These are phyloP conservation scores for Prunus armeniaca DNA, from an alignment of 306 rosid genomes.

Conservation along the genomic window DNA sequence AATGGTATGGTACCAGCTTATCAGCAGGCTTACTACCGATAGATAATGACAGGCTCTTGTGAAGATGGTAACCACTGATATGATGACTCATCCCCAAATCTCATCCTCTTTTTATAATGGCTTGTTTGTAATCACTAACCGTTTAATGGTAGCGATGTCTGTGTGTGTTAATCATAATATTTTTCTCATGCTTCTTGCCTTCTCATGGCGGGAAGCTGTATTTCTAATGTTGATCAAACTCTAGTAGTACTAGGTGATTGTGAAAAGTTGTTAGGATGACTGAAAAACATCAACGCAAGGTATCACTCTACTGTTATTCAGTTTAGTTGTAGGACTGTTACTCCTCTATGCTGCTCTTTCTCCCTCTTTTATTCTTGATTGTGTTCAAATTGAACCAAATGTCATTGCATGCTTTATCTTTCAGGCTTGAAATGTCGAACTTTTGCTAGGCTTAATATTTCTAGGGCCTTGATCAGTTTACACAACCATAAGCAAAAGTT, in stretches of 20 bases:
- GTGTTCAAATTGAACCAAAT: constrained; percentile 26
- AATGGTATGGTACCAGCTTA: constrained; percentile 89
- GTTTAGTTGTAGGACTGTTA: constrained; percentile 61
- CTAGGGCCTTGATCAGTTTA: neutral
- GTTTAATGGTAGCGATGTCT: constrained; percentile 86
- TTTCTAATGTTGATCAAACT: constrained; percentile 86
- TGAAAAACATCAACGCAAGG: constrained; percentile 49
- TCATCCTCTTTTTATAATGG: constrained; percentile 68
- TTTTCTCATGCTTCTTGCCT: constrained; percentile 68
- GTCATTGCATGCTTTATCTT: constrained; percentile 1
- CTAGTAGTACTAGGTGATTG: constrained; percentile 89
- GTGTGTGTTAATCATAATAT: constrained; percentile 94
- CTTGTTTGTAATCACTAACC: constrained; percentile 98
- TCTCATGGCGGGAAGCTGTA: constrained; percentile 72
- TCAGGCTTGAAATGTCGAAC: neutral
- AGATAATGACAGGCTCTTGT: constrained; percentile 53
- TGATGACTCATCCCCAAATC: constrained; percentile 50
- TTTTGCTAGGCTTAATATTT: neutral
- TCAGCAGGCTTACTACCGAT: constrained; percentile 99
- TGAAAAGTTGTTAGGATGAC: constrained; percentile 94
- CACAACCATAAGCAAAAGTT: no score
- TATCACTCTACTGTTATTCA: constrained; percentile 44
- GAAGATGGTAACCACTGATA: constrained; percentile 99
- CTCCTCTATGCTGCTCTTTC: constrained; percentile 14
- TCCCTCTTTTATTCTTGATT: constrained; percentile 24